These are phyloP conservation scores for Phytophthora fragariaefolia DNA, from an alignment of 352 stramenopile genomes.

Conservation along the genomic window DNA sequence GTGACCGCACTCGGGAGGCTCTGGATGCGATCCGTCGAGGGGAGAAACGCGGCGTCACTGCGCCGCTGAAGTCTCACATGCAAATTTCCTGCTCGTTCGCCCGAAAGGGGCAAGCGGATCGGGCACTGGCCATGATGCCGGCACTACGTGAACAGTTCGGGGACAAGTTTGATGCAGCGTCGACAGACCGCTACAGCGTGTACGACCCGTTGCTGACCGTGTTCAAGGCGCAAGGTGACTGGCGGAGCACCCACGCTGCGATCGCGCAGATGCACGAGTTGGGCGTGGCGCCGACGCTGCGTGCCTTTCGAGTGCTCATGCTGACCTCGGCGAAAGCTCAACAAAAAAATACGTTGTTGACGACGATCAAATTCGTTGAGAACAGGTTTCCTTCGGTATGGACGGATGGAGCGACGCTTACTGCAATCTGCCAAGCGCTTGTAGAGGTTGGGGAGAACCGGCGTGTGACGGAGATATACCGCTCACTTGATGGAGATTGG, in stretches of 20 bases:
- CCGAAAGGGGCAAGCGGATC: conserved; percentile 56
- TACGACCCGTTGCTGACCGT: conserved; percentile 68
- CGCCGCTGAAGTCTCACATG: conserved; percentile 44
- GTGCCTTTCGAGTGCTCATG: conserved; percentile 69
- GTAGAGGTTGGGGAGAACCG: conserved; percentile 47
- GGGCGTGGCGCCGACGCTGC: conserved; percentile 50
- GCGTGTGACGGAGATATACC: conserved; percentile 57
- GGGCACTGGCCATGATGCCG: conserved; percentile 48
- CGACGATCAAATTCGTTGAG: conserved; percentile 56
- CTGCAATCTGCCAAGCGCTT: conserved; percentile 72
- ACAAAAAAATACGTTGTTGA: conserved; percentile 52
- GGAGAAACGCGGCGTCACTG: conserved; percentile 46
- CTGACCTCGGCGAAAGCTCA: conserved; percentile 54
- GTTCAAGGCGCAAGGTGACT: conserved; percentile 69
- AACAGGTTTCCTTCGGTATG: conserved; percentile 44
- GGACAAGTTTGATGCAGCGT: conserved; percentile 21
- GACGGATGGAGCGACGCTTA: conserved; percentile 57
- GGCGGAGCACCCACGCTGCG: conserved; percentile 53
- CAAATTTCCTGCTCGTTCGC: conserved; percentile 56
- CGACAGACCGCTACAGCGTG: conserved; percentile 19
- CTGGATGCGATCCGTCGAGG: conserved; percentile 48
- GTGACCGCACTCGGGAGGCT: conserved; percentile 61
- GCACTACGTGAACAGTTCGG: conserved; percentile 34
- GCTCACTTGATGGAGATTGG: conserved; percentile 48
- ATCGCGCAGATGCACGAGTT: conserved; percentile 76